Evolutionary conservation across 768 basidiomycete genomes (phyloP).

Genomic region (Suillus americanus): DNA sequence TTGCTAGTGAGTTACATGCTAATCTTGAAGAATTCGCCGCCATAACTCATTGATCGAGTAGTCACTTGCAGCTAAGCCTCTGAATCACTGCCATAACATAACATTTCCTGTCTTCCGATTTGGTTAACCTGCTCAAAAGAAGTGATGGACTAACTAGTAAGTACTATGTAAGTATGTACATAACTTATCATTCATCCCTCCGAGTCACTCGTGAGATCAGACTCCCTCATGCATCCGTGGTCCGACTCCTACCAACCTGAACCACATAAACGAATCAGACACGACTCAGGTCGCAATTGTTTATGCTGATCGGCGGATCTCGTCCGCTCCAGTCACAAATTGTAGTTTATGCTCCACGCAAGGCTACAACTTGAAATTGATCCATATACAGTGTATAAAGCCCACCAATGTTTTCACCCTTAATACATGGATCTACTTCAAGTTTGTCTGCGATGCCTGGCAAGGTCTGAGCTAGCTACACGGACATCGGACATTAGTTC

Average conservation of each 20-base stretch:
- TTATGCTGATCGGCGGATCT: background rate
- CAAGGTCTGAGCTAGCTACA: background rate
- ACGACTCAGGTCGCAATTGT: background rate
- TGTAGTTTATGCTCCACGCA: background rate
- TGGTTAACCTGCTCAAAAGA: background rate
- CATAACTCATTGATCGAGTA: background rate
- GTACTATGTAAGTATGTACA: background rate
- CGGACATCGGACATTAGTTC: background rate
- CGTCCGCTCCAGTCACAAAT: background rate
- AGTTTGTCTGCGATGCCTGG: background rate
- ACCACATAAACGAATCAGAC: background rate
- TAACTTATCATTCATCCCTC: background rate
- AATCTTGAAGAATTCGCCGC: background rate
- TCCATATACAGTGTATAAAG: background rate
- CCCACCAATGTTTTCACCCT: background rate
- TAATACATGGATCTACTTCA: background rate
- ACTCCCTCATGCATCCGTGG: background rate
- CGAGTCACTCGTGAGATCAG: background rate
- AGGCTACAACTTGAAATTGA: background rate
- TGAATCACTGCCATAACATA: background rate
- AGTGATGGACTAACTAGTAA: background rate
- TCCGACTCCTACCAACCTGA: background rate
- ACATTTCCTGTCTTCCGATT: background rate
- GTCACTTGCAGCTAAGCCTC: background rate
- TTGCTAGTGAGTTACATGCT: no score